These are phyloP conservation scores for Vaccinium myrtillus DNA, from an alignment of 148 eudicot species.

Conservation along the genomic window DNA sequence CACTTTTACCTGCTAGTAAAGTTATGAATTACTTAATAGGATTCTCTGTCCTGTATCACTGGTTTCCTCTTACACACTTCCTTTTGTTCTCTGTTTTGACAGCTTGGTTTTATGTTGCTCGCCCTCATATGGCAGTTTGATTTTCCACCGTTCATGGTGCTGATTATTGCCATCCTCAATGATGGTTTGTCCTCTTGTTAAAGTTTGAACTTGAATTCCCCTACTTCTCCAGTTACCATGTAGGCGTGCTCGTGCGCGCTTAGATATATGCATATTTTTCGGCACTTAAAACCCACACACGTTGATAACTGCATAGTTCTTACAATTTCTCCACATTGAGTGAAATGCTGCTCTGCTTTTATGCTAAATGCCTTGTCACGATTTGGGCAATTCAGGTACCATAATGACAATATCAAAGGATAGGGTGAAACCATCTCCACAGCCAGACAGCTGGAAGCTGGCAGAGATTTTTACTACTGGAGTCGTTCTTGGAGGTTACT, in stretches of 20 bases:
- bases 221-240: neutral
- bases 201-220: neutral
- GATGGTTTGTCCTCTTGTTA: conserved; percentile 28
- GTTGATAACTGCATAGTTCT: neutral
- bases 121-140: conserved; percentile 56
- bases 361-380: neutral
- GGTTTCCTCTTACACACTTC: neutral
- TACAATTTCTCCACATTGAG: neutral
- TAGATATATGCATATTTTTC: neutral
- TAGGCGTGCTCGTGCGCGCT: too few species aligned
- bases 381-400: conserved; percentile 32
- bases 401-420: conserved; percentile 64
- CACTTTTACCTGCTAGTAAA: neutral
- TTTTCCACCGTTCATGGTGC: conserved; percentile 60
- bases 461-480: conserved; percentile 51
- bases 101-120: conserved; percentile 50
- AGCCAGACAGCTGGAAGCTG: conserved; percentile 51
- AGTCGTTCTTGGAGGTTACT: conserved; percentile 42
- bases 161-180: conserved; percentile 54
- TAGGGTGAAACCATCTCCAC: conserved; percentile 56
- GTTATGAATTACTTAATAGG: neutral
- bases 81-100: neutral
- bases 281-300: neutral
- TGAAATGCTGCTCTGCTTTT: neutral
- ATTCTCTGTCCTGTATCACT: conserved; percentile 3